Evolutionary conservation across 176 grass and related monocot species (phyloP), one percentile per base, ranked within the genome.

Genomic region (Microstegium vimineum): DNA sequence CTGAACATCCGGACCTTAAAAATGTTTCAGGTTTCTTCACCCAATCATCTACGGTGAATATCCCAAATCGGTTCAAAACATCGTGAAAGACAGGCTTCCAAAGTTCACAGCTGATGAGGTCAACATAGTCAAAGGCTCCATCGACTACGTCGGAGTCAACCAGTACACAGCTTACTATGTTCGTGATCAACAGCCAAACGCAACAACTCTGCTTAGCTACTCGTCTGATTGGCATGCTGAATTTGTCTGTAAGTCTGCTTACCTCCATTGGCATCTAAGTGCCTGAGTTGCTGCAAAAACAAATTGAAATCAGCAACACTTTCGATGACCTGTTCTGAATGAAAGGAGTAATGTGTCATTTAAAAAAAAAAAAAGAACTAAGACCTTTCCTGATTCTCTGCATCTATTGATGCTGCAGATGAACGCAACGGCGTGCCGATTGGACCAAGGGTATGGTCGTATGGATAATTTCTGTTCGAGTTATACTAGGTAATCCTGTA

Each of bases 161-260:
- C 82, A 94, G 23, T 93, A 93, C 70, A 93, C 91, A 34, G 61
- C 91, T 64, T 93, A 86, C 68, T 93, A 93, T 61, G 80, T 86
- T 41, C 64, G 41, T 32, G 75, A 86, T 69, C 78, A 69, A 18
- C 81, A 62, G 45, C 71, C 43, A 30, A 69, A 84, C 11, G 83
- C 78, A 25, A 26, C 51, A 4, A 77, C 59, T 11, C 69, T 57
- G 25, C 82, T 23, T 49, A 74, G 91, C 61, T 90, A 90, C 67
- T 76, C 77, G 1, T 67, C 84, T 49, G 91, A 94, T 59, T 94
- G 91, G 88, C 71, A 86, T 36, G 91, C 72, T 51, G 85, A 41
- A 65, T 80, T 73, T 79, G 63, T 62, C 59, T 94, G 91, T 94
- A 69, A 83, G 88, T 38, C 62, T 31, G 75, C 33, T 37, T 57